Evolutionary conservation across 2,329 filamentous ascomycete species (phyloP).

Genomic region (Botrytis deweyae): DNA sequence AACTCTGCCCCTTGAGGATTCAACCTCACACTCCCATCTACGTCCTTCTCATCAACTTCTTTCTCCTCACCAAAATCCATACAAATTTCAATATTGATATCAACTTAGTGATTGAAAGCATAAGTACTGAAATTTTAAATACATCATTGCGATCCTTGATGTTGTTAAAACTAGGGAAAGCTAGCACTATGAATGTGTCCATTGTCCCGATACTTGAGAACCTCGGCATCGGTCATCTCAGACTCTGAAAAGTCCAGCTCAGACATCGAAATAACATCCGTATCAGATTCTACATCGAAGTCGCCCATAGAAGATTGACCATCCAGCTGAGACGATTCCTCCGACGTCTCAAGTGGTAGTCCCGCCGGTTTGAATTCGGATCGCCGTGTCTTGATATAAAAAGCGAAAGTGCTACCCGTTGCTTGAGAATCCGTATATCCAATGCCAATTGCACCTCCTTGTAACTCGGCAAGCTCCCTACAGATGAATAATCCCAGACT

Average conservation of each 20-base stretch:
- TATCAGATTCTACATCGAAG: not conserved
- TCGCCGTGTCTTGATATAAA: conserved; percentile 4
- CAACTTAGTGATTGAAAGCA: not conserved
- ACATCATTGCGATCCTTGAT: not conserved
- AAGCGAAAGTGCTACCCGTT: not conserved
- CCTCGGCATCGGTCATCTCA: not conserved
- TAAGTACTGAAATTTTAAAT: not conserved
- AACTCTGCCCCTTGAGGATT: not conserved
- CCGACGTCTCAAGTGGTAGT: not conserved
- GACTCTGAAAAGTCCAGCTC: not conserved
- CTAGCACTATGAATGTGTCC: not conserved
- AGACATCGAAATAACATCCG: not conserved
- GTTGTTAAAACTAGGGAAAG: not conserved
- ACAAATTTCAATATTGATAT: not conserved
- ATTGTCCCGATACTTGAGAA: not conserved
- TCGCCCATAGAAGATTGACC: not conserved
- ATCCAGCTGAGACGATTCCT: too few relatives aligned
- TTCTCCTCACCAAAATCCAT: not conserved
- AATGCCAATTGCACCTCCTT: conserved; percentile 6
- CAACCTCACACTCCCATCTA: not conserved
- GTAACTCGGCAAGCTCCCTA: conserved; percentile 7
- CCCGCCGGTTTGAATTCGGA: not conserved
- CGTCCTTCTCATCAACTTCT: not conserved
- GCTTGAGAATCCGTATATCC: not conserved
- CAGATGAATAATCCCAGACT: not conserved